These are phyloP conservation scores for Colletotrichum abscissum DNA, from an alignment of 2,329 filamentous ascomycete species.

Conservation along the genomic window DNA sequence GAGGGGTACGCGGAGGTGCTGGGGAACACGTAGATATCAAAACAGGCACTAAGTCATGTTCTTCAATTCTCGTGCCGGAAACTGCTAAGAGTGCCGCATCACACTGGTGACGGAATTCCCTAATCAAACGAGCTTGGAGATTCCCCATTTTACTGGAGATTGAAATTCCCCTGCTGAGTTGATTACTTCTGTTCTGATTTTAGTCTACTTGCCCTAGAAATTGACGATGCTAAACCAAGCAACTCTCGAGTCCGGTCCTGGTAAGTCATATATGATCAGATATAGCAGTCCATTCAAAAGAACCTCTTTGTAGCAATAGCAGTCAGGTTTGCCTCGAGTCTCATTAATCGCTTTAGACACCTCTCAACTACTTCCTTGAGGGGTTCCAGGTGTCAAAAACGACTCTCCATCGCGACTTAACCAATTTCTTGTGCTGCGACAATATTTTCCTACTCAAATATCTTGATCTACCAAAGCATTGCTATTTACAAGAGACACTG, in stretches of 20 bases:
- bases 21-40: background rate
- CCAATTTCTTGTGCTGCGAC: background rate
- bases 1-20: background rate
- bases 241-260: background rate
- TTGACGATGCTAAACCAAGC: background rate
- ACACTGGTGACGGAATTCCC: background rate
- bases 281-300: background rate
- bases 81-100: background rate
- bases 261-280: background rate
- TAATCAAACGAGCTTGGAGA: background rate
- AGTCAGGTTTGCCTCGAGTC: background rate
- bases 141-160: background rate
- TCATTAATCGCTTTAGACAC: background rate
- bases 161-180: background rate
- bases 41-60: background rate
- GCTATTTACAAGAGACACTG: background rate
- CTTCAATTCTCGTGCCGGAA: background rate
- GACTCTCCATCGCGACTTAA: background rate
- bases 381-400: background rate
- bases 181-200: background rate
- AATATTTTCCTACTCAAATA: background rate
- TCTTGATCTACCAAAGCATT: background rate
- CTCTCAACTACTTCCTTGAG: background rate
- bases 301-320: background rate
- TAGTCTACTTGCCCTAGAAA: background rate